Evolutionary conservation across 495 filamentous ascomycete genomes (phyloP).

Genomic region (Pyrenopolyporus hunteri): DNA sequence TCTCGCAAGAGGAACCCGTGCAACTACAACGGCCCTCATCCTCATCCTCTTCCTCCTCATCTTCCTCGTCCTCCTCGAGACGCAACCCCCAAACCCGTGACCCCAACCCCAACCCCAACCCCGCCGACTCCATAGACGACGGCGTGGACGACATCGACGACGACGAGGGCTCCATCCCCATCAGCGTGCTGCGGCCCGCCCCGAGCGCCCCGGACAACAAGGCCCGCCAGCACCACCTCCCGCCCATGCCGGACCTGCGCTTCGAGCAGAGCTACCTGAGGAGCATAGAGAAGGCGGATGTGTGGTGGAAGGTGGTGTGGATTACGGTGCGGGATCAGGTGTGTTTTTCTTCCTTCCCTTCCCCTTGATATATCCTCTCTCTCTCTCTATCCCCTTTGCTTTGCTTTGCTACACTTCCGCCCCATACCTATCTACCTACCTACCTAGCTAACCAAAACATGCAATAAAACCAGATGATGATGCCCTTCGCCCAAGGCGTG

Average conservation of each 20-base stretch:
- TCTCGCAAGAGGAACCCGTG: conserved; percentile 61
- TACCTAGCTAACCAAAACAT: neutral
- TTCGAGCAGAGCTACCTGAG: conserved; percentile 98
- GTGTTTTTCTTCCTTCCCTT: no score
- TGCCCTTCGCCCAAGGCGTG: conserved; percentile 82
- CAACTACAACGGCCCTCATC: conserved; percentile 33
- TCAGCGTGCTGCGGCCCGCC: conserved; percentile 62
- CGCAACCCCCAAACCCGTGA: conserved; percentile 14
- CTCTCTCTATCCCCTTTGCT: no score
- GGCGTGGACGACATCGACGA: conserved; percentile 43
- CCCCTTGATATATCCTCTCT: no score
- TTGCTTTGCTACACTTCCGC: neutral
- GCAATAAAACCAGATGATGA: conserved; percentile 78
- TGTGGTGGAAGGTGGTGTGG: conserved; percentile 75
- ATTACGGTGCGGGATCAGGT: conserved; percentile 92
- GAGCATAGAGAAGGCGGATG: conserved; percentile 77
- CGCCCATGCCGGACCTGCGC: conserved; percentile 87
- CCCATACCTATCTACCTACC: neutral
- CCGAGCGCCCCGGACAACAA: conserved; percentile 24
- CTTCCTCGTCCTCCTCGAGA: neutral
- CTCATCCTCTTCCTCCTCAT: no score
- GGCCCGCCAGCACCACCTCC: no score
- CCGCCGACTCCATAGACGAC: no score
- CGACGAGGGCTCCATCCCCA: conserved; percentile 60
- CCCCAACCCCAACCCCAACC: no score